These are phyloP conservation scores for Suillus hirtellus DNA, from an alignment of 768 basidiomycete species.

Conservation along the genomic window DNA sequence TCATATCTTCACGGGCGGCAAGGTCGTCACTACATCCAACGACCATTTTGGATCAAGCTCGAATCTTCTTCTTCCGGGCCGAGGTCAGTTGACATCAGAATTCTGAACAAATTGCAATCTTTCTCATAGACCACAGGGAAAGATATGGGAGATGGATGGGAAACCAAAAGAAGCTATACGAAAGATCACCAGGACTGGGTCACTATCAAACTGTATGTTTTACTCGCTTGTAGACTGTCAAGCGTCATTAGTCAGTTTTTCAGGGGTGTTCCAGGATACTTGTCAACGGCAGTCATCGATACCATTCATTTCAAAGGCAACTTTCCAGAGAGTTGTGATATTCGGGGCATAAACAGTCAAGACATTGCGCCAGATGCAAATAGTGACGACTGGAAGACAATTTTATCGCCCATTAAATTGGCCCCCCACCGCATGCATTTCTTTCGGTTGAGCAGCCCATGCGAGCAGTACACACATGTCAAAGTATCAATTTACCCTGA, in stretches of 20 bases:
- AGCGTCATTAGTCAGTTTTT: background rate
- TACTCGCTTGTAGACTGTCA: slow-evolving; percentile 2
- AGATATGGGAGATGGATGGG: slow-evolving; percentile 99
- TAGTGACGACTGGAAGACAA: slow-evolving; percentile 59
- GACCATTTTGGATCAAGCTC: slow-evolving; percentile 95
- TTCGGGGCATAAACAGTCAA: slow-evolving; percentile 54
- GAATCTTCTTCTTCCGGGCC: slow-evolving; percentile 88
- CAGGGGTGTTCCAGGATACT: slow-evolving; percentile 72
- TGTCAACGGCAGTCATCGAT: slow-evolving; percentile 84
- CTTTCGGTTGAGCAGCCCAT: slow-evolving; percentile 73
- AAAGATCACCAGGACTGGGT: slow-evolving; percentile 90
- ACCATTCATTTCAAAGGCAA: slow-evolving; percentile 96
- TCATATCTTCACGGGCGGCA: slow-evolving; percentile 86
- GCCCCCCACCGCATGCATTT: slow-evolving; percentile 89
- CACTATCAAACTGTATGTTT: slow-evolving; percentile 79
- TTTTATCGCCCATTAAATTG: slow-evolving; percentile 77
- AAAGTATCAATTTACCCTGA: slow-evolving; percentile 91
- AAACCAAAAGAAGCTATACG: slow-evolving; percentile 84
- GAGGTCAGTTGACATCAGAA: slow-evolving; percentile 45
- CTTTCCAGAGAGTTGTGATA: slow-evolving; percentile 85
- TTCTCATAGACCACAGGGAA: slow-evolving; percentile 44
- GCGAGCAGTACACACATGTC: slow-evolving; percentile 73
- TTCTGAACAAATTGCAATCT: slow-evolving; percentile 1
- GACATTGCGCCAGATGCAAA: slow-evolving; percentile 40
- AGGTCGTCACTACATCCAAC: slow-evolving; percentile 82